Evolutionary conservation across 768 basidiomycete genomes (phyloP), one percentile per base, ranked within the genome.

Genomic region (Lyophyllum decastes): DNA sequence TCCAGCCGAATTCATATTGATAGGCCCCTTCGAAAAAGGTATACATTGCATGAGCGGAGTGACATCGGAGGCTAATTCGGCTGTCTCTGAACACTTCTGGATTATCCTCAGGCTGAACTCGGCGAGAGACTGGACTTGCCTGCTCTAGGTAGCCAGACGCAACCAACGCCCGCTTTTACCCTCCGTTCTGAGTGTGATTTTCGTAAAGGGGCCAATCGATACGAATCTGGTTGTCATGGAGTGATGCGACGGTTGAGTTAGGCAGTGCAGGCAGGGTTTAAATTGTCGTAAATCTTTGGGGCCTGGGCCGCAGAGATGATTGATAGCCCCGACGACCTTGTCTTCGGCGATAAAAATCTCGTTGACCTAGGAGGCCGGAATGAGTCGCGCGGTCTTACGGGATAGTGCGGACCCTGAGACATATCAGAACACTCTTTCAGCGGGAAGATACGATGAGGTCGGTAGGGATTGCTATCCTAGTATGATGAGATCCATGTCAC

Each of bases 261-360:
- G 35, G 35, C 16, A 12, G 14, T 4, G 35, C 16, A 43, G 24
- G 41, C 24, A 27, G 40, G 24, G 30, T 10, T 27, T 24, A 51
- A 51, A 55, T 50, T 62, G 44, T 56, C 55, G 48, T 54, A 54
- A 22, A 57, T 52, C 19, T 57, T 55, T 0, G 41, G 52, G 38
- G 55, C 19, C 45, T 30, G 30, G 53, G 60, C 47, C 58, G 57
- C 5, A 62, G n/a, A n/a, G n/a, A n/a, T n/a, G n/a, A n/a, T n/a
- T 54, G 7, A 57, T 52, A 5, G 40, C 52, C 5, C 61, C 58
- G 9, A 63, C 51, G 19, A 60, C n/a, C 17, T 49, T 41, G 14
- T 59, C 58, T 27, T 59, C 61, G 4, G 58, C 61, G 33, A 59
- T 44, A 40, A 35, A 49, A 16, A 59, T 59, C 33, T 62, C 54